Base-by-base conservation (phyloP, 129 eudicot genomes). In the Flaveria sonorensis region DNA sequence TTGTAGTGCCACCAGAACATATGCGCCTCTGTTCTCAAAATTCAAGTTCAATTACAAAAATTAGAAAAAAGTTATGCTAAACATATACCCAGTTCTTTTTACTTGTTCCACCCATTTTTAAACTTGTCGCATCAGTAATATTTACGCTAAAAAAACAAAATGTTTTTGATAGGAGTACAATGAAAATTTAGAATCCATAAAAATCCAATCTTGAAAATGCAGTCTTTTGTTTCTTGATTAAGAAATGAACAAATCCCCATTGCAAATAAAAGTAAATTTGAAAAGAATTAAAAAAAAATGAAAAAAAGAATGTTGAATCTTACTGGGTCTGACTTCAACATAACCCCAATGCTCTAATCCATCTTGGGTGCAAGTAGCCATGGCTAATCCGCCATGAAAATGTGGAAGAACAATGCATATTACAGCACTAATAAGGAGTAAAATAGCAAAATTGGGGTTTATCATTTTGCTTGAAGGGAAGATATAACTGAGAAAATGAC, bases 1-100 rank as follows among this genome's bases (percentile, higher is more conserved):
- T 63, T 82, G 43, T 85, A 87, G 10, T 75, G 66, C 89, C 92
- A 87, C 92, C 92, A 87, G 57, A 87, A 87, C 89, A 87, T 68
- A 77, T 87, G 92, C 6, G 85, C 92, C 61, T 78, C 92, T 87
- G 82, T 79, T 73, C 67, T 47, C 55, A 60, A 57, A 73, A 40
- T 28, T 40, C 47, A 77, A 26, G 1, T 24, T 52, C 11, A 76
- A 55, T 30, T 62, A 36, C 40, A 36, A 36, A 36, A 36, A 36
- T 6, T 36, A 36, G 40, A 36, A 4, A 36, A 36, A 36, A 5
- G 40, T 36, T 36, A 4, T 0, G 40, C 40, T 36, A 36, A 36
- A 36, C 40, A 0, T 36, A 36, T 36, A 36, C 40, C 40, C 40
- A 36, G 1, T 36, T 36, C 36, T 36, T 36, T 36, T 36, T 36